A percentile compares a stretch with the other conserved stretches of the same genome.
Conservation (phyloP, 129 eudicot species). For the Flaveria robusta region DNA sequence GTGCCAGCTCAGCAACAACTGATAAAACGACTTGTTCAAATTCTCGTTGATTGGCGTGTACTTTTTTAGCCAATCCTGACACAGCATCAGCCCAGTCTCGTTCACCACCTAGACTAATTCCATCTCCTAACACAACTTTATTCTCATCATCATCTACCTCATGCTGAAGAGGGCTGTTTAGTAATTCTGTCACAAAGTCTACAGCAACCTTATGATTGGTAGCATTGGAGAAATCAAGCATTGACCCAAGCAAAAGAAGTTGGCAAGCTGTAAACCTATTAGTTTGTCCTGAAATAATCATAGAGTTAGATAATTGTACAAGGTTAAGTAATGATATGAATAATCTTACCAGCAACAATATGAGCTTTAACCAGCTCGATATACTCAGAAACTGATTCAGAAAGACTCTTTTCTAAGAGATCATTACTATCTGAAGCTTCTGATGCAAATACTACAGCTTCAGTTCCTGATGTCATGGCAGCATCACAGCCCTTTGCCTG, state of each 20-base stretch:
- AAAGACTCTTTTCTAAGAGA: conserved; percentile 80
- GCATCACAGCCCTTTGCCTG: conserved; percentile 96
- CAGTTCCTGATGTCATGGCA: conserved; percentile 82
- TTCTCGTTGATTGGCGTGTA: conserved; percentile 79
- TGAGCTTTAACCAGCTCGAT: conserved; percentile 79
- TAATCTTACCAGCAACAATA: conserved; percentile 65
- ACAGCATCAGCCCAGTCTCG: conserved; percentile 88
- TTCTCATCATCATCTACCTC: conserved; percentile 76
- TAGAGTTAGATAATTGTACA: conserved; percentile 1
- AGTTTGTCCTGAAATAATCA: conserved; percentile 61
- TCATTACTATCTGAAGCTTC: conserved; percentile 92
- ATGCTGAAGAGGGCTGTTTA: conserved; percentile 64
- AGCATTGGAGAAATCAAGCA: conserved; percentile 92
- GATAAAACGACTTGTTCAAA: conserved; percentile 69
- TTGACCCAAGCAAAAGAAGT: conserved; percentile 69
- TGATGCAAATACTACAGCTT: conserved; percentile 90
- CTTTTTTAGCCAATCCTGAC: conserved; percentile 64
- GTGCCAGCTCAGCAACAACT: conserved; percentile 75
- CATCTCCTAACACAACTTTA: conserved; percentile 82
- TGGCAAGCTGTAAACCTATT: conserved; percentile 80
- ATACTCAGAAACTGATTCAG: conserved; percentile 76
- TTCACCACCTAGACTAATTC: conserved; percentile 89
- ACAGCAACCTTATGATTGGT: conserved; percentile 74
- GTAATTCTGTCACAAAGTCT: conserved; percentile 62
- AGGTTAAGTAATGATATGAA: background rate